These are phyloP conservation scores for Ocimum tenuiflorum DNA, from an alignment of 257 asterid genomes.

Conservation along the genomic window DNA sequence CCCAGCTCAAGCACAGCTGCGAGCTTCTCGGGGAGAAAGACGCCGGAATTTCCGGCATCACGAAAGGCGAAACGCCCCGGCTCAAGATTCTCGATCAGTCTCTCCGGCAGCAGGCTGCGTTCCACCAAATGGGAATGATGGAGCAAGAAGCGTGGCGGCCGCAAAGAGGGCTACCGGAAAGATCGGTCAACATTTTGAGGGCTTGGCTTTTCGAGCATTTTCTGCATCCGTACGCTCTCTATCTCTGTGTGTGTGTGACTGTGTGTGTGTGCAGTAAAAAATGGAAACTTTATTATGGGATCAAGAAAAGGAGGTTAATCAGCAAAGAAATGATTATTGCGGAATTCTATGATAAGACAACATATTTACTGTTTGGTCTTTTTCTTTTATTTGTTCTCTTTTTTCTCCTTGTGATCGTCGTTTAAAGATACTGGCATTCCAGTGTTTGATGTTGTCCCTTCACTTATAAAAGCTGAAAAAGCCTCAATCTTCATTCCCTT, in stretches of 20 bases:
- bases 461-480: slow-evolving; percentile 39
- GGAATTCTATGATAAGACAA: slow-evolving; percentile 48
- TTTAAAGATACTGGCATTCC: slow-evolving; percentile 24
- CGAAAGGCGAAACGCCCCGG: slow-evolving; percentile 94
- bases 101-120: slow-evolving; percentile 72
- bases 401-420: slow-evolving; percentile 31
- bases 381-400: slow-evolving; percentile 14
- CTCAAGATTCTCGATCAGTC: slow-evolving; percentile 75
- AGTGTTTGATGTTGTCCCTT: slow-evolving; percentile 30
- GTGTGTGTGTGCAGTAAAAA: neutral
- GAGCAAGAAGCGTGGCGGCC: slow-evolving; percentile 99
- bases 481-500: neutral
- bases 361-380: neutral
- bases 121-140: slow-evolving; percentile 95
- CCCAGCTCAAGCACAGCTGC: slow-evolving; percentile 64
- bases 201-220: slow-evolving; percentile 99
- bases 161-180: slow-evolving; percentile 90
- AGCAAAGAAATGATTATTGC: slow-evolving; percentile 29
- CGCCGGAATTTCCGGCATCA: slow-evolving; percentile 59
- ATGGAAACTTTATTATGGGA: slow-evolving; percentile 20
- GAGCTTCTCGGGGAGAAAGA: slow-evolving; percentile 80
- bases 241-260: neutral
- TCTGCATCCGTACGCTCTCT: slow-evolving; percentile 76
- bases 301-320: slow-evolving; percentile 27
- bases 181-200: slow-evolving; percentile 82